phyloP scores from a whole-genome alignment of 163 green algal genomes.

The Chlamydomonas reinhardtii region DNA sequence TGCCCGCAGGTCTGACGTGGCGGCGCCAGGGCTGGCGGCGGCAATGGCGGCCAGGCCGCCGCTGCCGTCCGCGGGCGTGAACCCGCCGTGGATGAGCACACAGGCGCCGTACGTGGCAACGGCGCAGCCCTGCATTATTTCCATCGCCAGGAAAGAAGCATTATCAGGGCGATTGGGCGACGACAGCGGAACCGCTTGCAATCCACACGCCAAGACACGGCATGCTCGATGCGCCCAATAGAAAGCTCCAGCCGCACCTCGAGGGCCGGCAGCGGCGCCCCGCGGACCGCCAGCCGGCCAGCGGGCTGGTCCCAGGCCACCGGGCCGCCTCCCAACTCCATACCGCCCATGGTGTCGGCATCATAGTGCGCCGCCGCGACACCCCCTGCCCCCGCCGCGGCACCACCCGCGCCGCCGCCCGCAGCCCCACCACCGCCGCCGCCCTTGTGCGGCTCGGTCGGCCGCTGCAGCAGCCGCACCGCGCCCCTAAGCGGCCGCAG shows the following conservation, averaged over 20 bases:
- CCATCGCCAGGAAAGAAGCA: too few species aligned
- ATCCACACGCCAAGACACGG: too few species aligned
- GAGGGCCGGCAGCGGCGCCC: conserved; percentile 2
- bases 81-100: conserved; percentile 20
- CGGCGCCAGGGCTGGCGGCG: too few species aligned
- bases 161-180: too few species aligned
- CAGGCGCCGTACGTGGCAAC: neutral
- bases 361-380: neutral
- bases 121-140: conserved; percentile 1
- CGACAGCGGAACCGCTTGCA: too few species aligned
- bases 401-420: too few species aligned
- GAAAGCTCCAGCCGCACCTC: neutral
- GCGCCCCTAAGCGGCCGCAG: conserved; percentile 12
- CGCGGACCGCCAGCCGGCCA: neutral
- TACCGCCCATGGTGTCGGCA: neutral
- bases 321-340: neutral
- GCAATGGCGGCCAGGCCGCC: too few species aligned
- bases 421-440: too few species aligned
- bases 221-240: too few species aligned
- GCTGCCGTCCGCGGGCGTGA: neutral
- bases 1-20: neutral
- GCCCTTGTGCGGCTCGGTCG: neutral
- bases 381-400: too few species aligned
- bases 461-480: conserved; percentile 1
- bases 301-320: too few species aligned